Percentiles rank a stretch among this genome's conserved stretches.
Conservation (phyloP, 129 eudicot genomes). For the Sambucus nigra region DNA sequence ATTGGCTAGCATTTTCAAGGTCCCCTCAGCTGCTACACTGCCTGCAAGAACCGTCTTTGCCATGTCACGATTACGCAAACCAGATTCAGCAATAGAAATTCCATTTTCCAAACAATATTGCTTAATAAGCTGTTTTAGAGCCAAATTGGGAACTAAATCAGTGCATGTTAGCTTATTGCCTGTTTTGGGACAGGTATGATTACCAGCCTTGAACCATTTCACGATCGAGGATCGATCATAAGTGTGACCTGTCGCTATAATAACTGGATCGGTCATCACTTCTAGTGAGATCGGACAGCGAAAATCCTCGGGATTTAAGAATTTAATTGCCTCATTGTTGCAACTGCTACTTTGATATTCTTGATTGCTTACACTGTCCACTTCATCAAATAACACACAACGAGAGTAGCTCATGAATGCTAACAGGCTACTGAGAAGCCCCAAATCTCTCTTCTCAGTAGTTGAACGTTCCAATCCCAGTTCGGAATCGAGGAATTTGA, state of each 20-base stretch:
- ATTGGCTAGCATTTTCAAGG: conserved; percentile 32
- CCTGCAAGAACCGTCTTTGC: conserved; percentile 18
- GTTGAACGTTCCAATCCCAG: conserved; percentile 30
- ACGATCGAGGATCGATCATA: conserved; percentile 50
- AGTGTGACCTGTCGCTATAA: no score
- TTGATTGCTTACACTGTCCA: no score
- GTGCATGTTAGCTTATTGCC: conserved; percentile 44
- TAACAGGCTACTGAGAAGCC: conserved; percentile 22
- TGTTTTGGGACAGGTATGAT: conserved; percentile 70
- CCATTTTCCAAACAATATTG: conserved; percentile 43
- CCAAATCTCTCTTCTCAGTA: conserved; percentile 38
- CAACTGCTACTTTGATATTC: no score
- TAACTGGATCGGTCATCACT: no score
- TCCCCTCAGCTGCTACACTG: conserved; percentile 46
- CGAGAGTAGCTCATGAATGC: no score
- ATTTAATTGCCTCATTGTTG: no score
- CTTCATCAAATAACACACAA: no score
- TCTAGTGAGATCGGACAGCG: no score
- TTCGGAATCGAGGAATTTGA: no score
- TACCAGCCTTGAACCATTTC: conserved; percentile 70
- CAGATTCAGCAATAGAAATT: conserved; percentile 17
- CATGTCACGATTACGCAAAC: conserved; percentile 10
- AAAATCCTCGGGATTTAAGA: conserved; percentile 71
- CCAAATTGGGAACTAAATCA: conserved; percentile 55
- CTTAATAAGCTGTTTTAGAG: no score